Percentiles rank a stretch among this genome's conserved stretches.
These are phyloP conservation scores for Cercospora nicotianae DNA, from an alignment of 2,329 filamentous ascomycete genomes.

Conservation along the genomic window DNA sequence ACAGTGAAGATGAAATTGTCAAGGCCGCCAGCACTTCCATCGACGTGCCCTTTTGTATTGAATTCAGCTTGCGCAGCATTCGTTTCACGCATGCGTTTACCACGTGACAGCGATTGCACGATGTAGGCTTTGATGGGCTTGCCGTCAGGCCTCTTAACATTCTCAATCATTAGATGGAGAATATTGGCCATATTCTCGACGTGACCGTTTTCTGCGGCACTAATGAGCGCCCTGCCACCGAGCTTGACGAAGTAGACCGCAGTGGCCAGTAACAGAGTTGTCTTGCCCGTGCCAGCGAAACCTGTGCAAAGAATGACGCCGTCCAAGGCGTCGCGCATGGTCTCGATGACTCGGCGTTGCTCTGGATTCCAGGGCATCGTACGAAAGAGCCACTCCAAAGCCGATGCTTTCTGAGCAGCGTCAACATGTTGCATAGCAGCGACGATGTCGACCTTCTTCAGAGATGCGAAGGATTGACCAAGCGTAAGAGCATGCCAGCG, in stretches of 20 bases:
- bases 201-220: not conserved
- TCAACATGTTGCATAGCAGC: too few relatives aligned
- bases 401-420: too few relatives aligned
- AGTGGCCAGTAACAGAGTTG: not conserved
- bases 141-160: not conserved
- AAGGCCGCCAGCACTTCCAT: not conserved
- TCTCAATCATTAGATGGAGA: not conserved
- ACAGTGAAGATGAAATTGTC: not conserved
- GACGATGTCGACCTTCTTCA: not conserved
- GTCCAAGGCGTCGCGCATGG: not conserved
- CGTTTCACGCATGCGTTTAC: not conserved
- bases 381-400: too few relatives aligned
- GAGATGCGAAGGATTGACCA: not conserved
- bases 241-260: conserved; percentile 1
- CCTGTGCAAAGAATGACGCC: not conserved
- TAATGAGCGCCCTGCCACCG: not conserved
- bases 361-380: not conserved
- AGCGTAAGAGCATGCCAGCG: not conserved
- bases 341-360: conserved; percentile 5
- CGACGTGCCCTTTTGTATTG: not conserved
- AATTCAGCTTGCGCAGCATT: not conserved
- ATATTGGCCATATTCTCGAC: not conserved
- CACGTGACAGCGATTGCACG: not conserved
- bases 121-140: not conserved
- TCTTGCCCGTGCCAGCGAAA: conserved; percentile 4